Conservation (phyloP, 2,329 filamentous ascomycete genomes). For the Aspergillus felis region DNA sequence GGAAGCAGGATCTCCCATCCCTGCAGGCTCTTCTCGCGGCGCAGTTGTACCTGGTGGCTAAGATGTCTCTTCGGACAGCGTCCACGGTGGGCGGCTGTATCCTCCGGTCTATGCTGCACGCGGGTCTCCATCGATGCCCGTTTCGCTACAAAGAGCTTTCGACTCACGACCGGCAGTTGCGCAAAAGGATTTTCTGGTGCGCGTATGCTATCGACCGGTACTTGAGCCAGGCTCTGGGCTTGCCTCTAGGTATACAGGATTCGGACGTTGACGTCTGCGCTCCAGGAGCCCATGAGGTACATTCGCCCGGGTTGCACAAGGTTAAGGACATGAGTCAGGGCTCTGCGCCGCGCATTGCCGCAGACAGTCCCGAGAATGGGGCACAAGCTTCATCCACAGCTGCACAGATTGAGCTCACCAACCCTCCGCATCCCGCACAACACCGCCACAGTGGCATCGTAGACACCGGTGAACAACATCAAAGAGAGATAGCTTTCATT, state of each 20-base stretch:
- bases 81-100: slow-evolving; percentile 48
- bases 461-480: slow-evolving; percentile 8
- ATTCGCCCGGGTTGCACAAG: slow-evolving; percentile 24
- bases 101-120: slow-evolving; percentile 46
- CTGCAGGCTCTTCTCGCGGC: slow-evolving; percentile 49
- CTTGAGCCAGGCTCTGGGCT: slow-evolving; percentile 37
- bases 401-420: neutral
- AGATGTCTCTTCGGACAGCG: slow-evolving; percentile 47
- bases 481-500: slow-evolving; percentile 32
- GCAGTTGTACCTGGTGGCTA: slow-evolving; percentile 47
- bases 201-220: slow-evolving; percentile 42
- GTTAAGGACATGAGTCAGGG: neutral
- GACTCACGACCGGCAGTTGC: slow-evolving; percentile 36
- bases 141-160: slow-evolving; percentile 48
- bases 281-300: slow-evolving; percentile 42
- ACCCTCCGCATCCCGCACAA: neutral
- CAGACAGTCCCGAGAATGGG: neutral
- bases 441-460: slow-evolving; percentile 5
- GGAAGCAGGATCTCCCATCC: slow-evolving; percentile 43
- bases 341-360: neutral
- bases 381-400: neutral
- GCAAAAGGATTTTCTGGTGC: slow-evolving; percentile 42
- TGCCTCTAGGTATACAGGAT: slow-evolving; percentile 41
- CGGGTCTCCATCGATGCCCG: slow-evolving; percentile 51
- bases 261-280: slow-evolving; percentile 45